Base-by-base conservation (phyloP, 129 eudicot genomes). In the Silybum marianum region DNA sequence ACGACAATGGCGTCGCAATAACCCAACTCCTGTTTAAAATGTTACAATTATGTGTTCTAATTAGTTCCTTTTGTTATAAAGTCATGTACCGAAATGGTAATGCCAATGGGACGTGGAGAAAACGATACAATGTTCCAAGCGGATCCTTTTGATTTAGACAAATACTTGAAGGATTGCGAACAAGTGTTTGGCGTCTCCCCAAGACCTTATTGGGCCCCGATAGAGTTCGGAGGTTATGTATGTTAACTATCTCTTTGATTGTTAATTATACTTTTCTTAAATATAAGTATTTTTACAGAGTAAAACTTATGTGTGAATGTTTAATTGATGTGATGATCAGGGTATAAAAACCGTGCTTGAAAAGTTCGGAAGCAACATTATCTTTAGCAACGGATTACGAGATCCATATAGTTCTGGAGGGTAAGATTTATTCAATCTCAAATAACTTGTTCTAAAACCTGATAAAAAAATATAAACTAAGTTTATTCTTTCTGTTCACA, bases 391-490 rank as follows among this genome's bases (percentile, higher is more conserved):
- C 23, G 87, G 87, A 18, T 46, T 83, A 40, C 81, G 82, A 8
- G 89, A 86, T 74, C 87, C 89, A 1, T 86, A 75, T 28, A 86
- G 89, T 75, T 72, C 73, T 34, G 89, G 89, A 83, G 89, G 89
- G 87, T 86, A 71, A 42, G 72, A 38, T 65, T 30, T 3, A 7
- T 62, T 18, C 62, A 9, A 74, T 12, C 48, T 5, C 22, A 38
- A 13, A 30, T 28, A 0, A 0, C 38, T 77, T 10, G 72, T 38
- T 13, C 36, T 21, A 16, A 39, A 22, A 74, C 0, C 0, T 24
- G 9, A 1, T 54, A 1, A 6, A 2, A 34, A 7, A 74, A 74
- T 25, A 7, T n/a, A n/a, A n/a, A n/a, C 30, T 71, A 26, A 62
- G 1, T 16, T 3, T n/a, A 54, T 70, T 26, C 0, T 4, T 38